Conservation (phyloP, 2,329 filamentous ascomycete genomes). For the Aureobasidium subglaciale region DNA sequence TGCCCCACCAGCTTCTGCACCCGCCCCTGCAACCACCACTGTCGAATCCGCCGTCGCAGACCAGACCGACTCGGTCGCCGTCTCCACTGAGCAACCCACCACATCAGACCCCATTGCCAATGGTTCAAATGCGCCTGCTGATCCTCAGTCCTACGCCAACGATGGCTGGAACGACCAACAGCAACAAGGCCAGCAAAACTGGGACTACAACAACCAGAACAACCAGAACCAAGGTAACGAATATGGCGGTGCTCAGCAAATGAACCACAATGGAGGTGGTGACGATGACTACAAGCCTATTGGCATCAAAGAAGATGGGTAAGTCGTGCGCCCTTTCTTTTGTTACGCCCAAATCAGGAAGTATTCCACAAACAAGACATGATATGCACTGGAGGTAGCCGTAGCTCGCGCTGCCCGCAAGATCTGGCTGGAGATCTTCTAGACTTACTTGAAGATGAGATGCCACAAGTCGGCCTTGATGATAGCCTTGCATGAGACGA, state of each 20-base stretch:
- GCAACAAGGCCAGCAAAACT: slow-evolving; percentile 9
- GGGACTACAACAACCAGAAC: slow-evolving; percentile 13
- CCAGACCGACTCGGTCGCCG: not conserved
- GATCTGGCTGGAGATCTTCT: not conserved
- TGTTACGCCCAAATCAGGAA: slow-evolving; percentile 17
- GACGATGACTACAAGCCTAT: slow-evolving; percentile 46
- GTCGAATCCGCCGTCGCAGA: not conserved
- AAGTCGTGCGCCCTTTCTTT: slow-evolving; percentile 43
- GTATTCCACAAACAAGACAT: slow-evolving; percentile 3
- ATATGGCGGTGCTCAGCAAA: slow-evolving; percentile 25
- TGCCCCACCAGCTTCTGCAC: not conserved
- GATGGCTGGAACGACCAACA: slow-evolving; percentile 9
- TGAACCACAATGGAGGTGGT: slow-evolving; percentile 17
- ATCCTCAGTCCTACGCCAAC: not conserved
- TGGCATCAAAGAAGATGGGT: slow-evolving; percentile 87
- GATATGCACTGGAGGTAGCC: slow-evolving; percentile 7
- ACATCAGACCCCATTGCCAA: slow-evolving; percentile 14
- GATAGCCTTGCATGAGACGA: not conserved
- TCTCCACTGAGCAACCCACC: not conserved
- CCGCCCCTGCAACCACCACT: slow-evolving; percentile 8
- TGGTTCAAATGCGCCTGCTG: slow-evolving; percentile 6
- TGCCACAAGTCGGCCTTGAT: not conserved
- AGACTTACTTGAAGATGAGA: not conserved
- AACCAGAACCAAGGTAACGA: slow-evolving; percentile 13
- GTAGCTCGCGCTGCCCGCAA: not conserved